Conservation (phyloP, 2,329 filamentous ascomycete species). For the Fusarium clavum region DNA sequence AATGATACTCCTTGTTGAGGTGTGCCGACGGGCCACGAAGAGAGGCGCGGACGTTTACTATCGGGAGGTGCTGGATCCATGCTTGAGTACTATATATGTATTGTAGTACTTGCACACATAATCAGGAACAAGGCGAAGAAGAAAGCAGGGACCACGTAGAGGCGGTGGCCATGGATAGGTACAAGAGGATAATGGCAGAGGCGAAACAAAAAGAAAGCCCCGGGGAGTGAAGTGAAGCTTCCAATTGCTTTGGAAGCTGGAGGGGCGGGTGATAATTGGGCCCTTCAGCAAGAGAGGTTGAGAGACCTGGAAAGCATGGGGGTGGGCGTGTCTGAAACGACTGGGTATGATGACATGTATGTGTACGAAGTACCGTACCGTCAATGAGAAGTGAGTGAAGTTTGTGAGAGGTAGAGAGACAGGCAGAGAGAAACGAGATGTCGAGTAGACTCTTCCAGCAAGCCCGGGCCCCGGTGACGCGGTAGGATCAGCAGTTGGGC, state of each 20-base stretch:
- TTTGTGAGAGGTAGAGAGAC: slow-evolving; percentile 38
- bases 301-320: slow-evolving; percentile 47
- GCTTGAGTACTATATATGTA: slow-evolving; percentile 58
- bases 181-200: slow-evolving; percentile 43
- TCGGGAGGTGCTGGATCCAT: slow-evolving; percentile 72
- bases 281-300: slow-evolving; percentile 47
- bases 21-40: slow-evolving; percentile 61
- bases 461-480: slow-evolving; percentile 43
- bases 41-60: slow-evolving; percentile 69
- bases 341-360: slow-evolving; percentile 48
- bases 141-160: slow-evolving; percentile 55
- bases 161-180: slow-evolving; percentile 50
- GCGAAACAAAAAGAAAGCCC: slow-evolving; percentile 44
- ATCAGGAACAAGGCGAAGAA: slow-evolving; percentile 52
- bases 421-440: slow-evolving; percentile 31
- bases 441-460: slow-evolving; percentile 37
- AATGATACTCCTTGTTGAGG: slow-evolving; percentile 62
- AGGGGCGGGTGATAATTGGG: slow-evolving; percentile 48
- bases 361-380: slow-evolving; percentile 44
- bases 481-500: slow-evolving; percentile 49
- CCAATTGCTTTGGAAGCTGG: slow-evolving; percentile 45
- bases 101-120: slow-evolving; percentile 52
- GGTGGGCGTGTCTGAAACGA: slow-evolving; percentile 49
- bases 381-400: slow-evolving; percentile 37
- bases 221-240: slow-evolving; percentile 47